Conservation (phyloP, 768 basidiomycete genomes). For the Leucogyrophana mollusca region DNA sequence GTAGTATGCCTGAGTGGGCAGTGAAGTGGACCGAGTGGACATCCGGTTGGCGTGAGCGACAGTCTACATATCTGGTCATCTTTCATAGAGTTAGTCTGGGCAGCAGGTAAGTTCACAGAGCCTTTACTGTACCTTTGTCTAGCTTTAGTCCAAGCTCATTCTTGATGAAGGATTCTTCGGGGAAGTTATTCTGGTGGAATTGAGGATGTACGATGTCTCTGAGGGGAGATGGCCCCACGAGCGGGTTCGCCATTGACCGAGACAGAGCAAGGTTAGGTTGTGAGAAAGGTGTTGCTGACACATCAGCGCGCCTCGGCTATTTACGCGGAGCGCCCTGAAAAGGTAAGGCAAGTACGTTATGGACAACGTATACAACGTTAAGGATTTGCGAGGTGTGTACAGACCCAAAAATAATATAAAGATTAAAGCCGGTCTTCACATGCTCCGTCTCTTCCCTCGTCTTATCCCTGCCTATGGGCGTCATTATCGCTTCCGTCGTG, state of each 20-base stretch:
- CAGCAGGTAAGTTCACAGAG: neutral
- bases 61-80: slow-evolving; percentile 95
- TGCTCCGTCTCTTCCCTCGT: neutral
- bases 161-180: slow-evolving; percentile 80
- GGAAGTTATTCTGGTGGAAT: slow-evolving; percentile 91
- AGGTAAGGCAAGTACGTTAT: no score
- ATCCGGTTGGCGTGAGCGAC: slow-evolving; percentile 76
- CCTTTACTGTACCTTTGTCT: slow-evolving; percentile 74
- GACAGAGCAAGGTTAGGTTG: neutral
- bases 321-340: neutral
- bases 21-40: slow-evolving; percentile 87
- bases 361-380: slow-evolving; percentile 7
- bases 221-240: slow-evolving; percentile 56
- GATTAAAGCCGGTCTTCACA: neutral
- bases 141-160: slow-evolving; percentile 81
- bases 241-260: slow-evolving; percentile 46
- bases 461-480: neutral
- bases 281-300: neutral
- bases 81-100: slow-evolving; percentile 23
- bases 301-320: neutral
- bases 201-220: slow-evolving; percentile 81
- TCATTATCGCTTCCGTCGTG: neutral
- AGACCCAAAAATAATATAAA: slow-evolving; percentile 1
- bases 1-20: slow-evolving; percentile 92
- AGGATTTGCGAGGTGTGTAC: neutral